Conservation (phyloP, 1,284 basidiomycete genomes). For the Crepidotus sp. region DNA sequence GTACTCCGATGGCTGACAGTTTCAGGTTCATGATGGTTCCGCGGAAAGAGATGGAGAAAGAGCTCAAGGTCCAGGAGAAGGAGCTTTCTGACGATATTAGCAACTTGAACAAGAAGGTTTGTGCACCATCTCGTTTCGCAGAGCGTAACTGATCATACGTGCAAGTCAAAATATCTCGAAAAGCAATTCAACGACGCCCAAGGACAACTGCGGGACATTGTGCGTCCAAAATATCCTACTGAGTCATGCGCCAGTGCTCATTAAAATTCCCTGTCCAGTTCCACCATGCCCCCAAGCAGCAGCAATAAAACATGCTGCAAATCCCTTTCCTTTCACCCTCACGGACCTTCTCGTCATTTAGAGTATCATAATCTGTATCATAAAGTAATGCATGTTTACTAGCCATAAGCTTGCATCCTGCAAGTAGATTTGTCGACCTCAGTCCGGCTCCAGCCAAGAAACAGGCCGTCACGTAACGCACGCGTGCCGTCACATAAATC, state of each 20-base stretch:
- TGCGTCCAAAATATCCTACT: slow-evolving; percentile 30
- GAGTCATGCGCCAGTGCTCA: slow-evolving; percentile 3
- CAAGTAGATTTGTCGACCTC: neutral
- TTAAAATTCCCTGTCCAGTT: slow-evolving; percentile 34
- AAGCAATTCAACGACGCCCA: slow-evolving; percentile 89
- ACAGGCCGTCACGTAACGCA: neutral
- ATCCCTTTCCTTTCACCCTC: neutral
- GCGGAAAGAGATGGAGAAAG: slow-evolving; percentile 65
- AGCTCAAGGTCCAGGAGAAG: slow-evolving; percentile 69
- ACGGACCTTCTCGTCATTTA: neutral
- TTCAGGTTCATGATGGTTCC: slow-evolving; percentile 86
- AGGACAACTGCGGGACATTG: slow-evolving; percentile 79
- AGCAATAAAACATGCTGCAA: slow-evolving; percentile 23
- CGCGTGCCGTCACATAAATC: neutral
- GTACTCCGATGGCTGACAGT: neutral
- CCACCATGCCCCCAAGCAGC: slow-evolving; percentile 50
- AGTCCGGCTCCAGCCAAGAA: no score
- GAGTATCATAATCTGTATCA: slow-evolving; percentile 10
- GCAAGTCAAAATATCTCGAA: slow-evolving; percentile 78
- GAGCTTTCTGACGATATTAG: slow-evolving; percentile 74
- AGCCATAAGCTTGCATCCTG: neutral
- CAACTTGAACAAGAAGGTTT: slow-evolving; percentile 72
- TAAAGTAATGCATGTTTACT: slow-evolving; percentile 1
- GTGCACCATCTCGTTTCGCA: slow-evolving; percentile 4
- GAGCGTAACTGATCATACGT: neutral